A percentile compares a stretch with the other conserved stretches of the same genome.
Conservation (phyloP, 768 basidiomycete genomes). For the Porphyrellus cyaneotinctus region DNA sequence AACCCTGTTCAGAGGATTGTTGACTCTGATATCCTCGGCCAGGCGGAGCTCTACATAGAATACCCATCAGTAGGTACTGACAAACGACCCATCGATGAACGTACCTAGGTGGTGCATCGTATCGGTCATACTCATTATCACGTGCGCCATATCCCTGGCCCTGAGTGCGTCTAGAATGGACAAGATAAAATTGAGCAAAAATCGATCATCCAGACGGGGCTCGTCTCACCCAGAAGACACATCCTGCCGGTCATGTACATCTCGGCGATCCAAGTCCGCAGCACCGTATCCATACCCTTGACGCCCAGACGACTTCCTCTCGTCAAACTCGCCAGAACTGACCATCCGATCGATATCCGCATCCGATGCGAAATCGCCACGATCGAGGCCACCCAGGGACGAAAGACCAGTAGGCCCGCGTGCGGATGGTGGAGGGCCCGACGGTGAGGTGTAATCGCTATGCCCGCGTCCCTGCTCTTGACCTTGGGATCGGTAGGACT, state of each 20-base stretch:
- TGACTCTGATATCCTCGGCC: constrained; percentile 7
- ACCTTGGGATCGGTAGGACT: background rate
- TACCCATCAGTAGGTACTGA: background rate
- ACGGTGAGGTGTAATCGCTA: background rate
- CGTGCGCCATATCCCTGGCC: background rate
- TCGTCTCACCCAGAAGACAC: constrained; percentile 13
- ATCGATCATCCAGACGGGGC: background rate
- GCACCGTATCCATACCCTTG: background rate
- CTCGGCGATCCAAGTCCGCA: too few species aligned
- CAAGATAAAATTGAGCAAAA: too few species aligned
- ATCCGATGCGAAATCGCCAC: constrained; percentile 29
- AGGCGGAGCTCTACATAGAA: background rate
- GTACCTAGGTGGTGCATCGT: constrained; percentile 1
- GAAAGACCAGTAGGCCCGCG: background rate
- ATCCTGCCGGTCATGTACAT: too few species aligned
- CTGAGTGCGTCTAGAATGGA: background rate
- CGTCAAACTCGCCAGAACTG: constrained; percentile 9
- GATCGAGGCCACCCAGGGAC: constrained; percentile 17
- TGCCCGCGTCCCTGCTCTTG: background rate
- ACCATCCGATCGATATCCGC: constrained; percentile 24
- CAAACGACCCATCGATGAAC: background rate
- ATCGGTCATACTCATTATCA: background rate
- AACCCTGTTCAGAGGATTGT: background rate
- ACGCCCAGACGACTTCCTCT: background rate
- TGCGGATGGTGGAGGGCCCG: constrained; percentile 3